Base-by-base conservation (phyloP, 768 basidiomycete genomes). In the Udeniomyces megalosporus region DNA sequence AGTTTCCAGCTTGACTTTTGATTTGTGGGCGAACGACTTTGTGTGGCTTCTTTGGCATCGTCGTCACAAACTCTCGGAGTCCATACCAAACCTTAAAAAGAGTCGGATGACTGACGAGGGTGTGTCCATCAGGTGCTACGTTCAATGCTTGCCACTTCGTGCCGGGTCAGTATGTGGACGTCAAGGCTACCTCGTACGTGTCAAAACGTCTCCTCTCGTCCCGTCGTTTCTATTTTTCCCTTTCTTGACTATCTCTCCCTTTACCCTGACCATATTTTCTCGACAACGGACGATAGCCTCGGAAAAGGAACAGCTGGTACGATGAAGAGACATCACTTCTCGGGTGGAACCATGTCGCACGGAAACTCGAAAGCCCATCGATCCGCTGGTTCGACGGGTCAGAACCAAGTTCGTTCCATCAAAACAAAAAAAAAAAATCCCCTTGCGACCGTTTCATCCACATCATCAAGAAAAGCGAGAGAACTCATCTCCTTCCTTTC, bases 291-390 rank as follows among this genome's bases (percentile, higher is more conserved):
- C 11, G 57, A 45, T 61, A 99, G 92, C 3, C 86, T 93, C 62
- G 95, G 95, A 26, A 97, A 97, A 75, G 95, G 95, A 8, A 96
- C 92, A 74, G 86, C 89, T 66, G 95, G 95, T 69, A 83, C 80
- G 31, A 99, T 99, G 95, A 99, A 97, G 73, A 79, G 88, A 51
- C 91, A 89, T 83, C 84, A 85, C 35, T 97, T 93, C 76, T 81
- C 84, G 69, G 95, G 95, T 74, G 75, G 91, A 32, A 81, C 83
- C 50, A 92, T 90, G 1, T 88, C 88, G 74, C 95, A 99, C 72
- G 95, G 95, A 84, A 87, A 88, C 51, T 96, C 95, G 65, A 71
- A 91, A 67, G 88, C 88, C 10, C 95, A 97, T 78, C 85, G 95
- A 70, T 85, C 85, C 10, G 82, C 84, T 28, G 95, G 95, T 69